Evolutionary conservation across 371 early-diverging fungal species (phyloP), one percentile per base, ranked within the genome.

Genomic region (Polyrhizophydium stewartii): DNA sequence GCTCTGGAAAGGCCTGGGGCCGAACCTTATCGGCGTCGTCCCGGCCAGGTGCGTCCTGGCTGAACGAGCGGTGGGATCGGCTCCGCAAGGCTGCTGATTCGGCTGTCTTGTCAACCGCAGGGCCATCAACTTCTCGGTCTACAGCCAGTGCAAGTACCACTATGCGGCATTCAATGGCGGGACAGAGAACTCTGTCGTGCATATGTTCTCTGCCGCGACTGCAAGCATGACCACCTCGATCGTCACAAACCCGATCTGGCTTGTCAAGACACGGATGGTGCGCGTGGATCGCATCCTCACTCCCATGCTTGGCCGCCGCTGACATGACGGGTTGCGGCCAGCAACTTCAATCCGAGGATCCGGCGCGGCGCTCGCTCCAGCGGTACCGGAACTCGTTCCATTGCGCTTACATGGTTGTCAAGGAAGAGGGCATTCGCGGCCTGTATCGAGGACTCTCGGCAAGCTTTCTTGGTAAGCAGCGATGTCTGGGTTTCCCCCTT

Each of bases 161-260:
- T 86, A 87, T 60, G 87, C 90, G 7, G 0, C 84, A 24, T 57
- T 89, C 50, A 92, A 93, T 50, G 60, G 81, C 47, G 90, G 90
- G 19, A 65, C 75, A 43, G 98, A 96, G 66, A 89, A 87, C 1
- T 61, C 92, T n/a, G 41, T 72, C 32, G 88, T 96, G 0, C 93
- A 96, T 61, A 75, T 94, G 43, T 60, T 83, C 12, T 88, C 96
- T 0, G 97, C 96, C 0, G 83, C 88, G 0, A 78, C 87, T 9
- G 95, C 98, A 2, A 94, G 96, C 50, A 73, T 89, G 40, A 78
- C 88, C 10, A 91, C 92, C 2, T 85, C 93, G 0, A 85, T 90
- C 0, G 74, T 75, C 16, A 94, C 97, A 12, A 96, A 93, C 69
- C 98, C 98, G 0, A 94, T 97, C 9, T 97, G 98, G 98, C 84